A percentile compares a stretch with the other conserved stretches of the same genome.
phyloP scores from a whole-genome alignment of 371 early-diverging fungal genomes.

The Mucor plumbeus region DNA sequence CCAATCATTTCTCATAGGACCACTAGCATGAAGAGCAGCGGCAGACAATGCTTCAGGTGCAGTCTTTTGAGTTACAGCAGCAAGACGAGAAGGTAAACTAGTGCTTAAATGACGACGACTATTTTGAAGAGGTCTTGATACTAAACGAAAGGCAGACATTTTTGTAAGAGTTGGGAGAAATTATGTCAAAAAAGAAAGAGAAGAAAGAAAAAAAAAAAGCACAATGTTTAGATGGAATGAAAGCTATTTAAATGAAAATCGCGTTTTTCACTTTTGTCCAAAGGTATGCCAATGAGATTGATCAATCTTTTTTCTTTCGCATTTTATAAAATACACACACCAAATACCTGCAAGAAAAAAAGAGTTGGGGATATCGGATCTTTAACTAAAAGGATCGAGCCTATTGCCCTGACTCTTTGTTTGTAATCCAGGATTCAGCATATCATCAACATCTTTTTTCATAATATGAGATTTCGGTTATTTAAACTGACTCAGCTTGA shows the following conservation, averaged over 20 bases:
- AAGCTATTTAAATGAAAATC: constrained; percentile 10
- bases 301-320: constrained; percentile 3
- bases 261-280: constrained; percentile 2
- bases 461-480: constrained; percentile 9
- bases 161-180: constrained; percentile 7
- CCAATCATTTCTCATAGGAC: constrained; percentile 77
- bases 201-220: constrained; percentile 13
- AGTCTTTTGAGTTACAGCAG: constrained; percentile 52
- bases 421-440: too few relatives aligned
- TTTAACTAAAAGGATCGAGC: constrained; percentile 6
- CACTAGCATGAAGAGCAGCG: constrained; percentile 64
- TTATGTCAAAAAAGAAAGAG: constrained; percentile 10
- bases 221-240: background rate
- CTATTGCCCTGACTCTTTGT: background rate
- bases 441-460: too few relatives aligned
- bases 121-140: constrained; percentile 40
- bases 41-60: constrained; percentile 51
- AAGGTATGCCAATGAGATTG: constrained; percentile 7
- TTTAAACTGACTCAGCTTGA: constrained; percentile 15
- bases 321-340: background rate
- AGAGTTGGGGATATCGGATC: constrained; percentile 21
- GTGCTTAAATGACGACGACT: constrained; percentile 52
- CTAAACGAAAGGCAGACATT: constrained; percentile 53
- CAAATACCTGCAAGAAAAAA: constrained; percentile 7
- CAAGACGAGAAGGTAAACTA: constrained; percentile 56